Evolutionary conservation across 1,284 basidiomycete genomes (phyloP).

Genomic region (Rhodotorula sp.): DNA sequence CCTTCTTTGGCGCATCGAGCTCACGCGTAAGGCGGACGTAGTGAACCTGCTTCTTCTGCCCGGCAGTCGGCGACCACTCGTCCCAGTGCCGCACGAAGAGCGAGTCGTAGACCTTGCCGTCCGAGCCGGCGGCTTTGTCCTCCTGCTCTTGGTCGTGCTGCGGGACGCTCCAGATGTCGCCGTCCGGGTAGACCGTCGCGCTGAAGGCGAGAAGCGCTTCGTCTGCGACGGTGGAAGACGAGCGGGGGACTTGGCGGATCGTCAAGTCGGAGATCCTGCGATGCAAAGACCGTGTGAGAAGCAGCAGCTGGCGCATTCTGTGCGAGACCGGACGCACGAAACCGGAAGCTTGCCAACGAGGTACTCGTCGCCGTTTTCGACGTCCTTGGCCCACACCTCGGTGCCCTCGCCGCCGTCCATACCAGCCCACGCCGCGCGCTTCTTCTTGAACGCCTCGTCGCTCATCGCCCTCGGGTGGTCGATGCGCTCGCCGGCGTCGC

Average conservation of each 20-base stretch:
- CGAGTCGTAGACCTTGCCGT: conserved; percentile 71
- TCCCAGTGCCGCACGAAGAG: conserved; percentile 85
- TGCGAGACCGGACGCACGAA: conserved; percentile 14
- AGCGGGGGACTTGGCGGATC: neutral
- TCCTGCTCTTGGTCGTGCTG: conserved; percentile 39
- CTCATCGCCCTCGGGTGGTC: conserved; percentile 21
- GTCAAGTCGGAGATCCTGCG: conserved; percentile 41
- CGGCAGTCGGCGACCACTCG: conserved; percentile 67
- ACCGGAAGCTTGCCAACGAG: conserved; percentile 41
- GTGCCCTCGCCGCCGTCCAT: conserved; percentile 52
- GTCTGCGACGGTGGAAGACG: conserved; percentile 5
- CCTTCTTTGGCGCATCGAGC: neutral
- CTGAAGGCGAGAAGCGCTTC: conserved; percentile 41
- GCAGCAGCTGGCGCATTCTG: no score
- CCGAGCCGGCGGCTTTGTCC: conserved; percentile 40
- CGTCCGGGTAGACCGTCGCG: conserved; percentile 43
- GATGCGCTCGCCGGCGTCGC: conserved; percentile 30
- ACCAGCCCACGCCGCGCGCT: conserved; percentile 56
- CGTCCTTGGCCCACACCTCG: conserved; percentile 37
- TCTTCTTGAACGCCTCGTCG: conserved; percentile 35
- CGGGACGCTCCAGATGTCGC: conserved; percentile 49
- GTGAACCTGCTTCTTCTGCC: conserved; percentile 66
- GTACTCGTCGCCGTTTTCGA: conserved; percentile 34
- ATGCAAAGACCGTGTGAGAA: neutral
- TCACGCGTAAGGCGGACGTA: conserved; percentile 50